These are phyloP conservation scores for Sclerotinia minor DNA, from an alignment of 2,329 filamentous ascomycete species.

Conservation along the genomic window DNA sequence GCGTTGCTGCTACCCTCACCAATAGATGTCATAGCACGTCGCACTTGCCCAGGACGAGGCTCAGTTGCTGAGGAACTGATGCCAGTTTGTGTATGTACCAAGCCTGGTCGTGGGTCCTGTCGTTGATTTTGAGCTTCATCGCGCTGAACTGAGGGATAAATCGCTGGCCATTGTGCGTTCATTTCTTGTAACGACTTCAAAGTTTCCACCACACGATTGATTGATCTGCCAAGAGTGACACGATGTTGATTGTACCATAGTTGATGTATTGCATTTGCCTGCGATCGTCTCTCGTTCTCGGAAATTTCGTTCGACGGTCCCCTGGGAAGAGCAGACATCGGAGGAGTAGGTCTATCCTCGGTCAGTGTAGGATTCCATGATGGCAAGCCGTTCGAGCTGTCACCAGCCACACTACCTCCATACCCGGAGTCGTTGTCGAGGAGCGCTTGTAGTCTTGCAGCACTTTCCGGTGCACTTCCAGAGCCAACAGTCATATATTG, in stretches of 20 bases:
- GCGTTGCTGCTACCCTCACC: constrained; percentile 55
- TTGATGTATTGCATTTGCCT: constrained; percentile 86
- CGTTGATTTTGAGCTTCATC: constrained; percentile 48
- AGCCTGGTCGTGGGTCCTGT: constrained; percentile 58
- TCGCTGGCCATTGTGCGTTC: constrained; percentile 89
- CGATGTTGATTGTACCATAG: constrained; percentile 94
- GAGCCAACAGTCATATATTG: constrained; percentile 87
- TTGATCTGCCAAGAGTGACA: constrained; percentile 80
- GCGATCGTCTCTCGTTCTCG: constrained; percentile 64
- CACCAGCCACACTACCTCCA: constrained; percentile 73
- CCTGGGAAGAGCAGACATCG: constrained; percentile 42
- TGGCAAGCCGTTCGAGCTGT: constrained; percentile 50
- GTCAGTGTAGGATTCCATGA: constrained; percentile 50
- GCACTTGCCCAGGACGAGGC: constrained; percentile 53
- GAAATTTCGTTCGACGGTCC: constrained; percentile 42
- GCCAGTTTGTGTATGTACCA: constrained; percentile 64
- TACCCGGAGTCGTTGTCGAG: constrained; percentile 91
- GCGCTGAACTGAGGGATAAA: constrained; percentile 84
- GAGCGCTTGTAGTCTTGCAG: constrained; percentile 75
- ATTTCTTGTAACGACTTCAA: constrained; percentile 81
- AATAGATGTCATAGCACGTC: constrained; percentile 71
- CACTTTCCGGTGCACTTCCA: constrained; percentile 78
- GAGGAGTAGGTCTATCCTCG: constrained; percentile 49
- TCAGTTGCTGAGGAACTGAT: constrained; percentile 40
- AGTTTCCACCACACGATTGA: constrained; percentile 81